Evolutionary conservation across 495 filamentous ascomycete species (phyloP).

Genomic region (Aspergillus avenaceus): DNA sequence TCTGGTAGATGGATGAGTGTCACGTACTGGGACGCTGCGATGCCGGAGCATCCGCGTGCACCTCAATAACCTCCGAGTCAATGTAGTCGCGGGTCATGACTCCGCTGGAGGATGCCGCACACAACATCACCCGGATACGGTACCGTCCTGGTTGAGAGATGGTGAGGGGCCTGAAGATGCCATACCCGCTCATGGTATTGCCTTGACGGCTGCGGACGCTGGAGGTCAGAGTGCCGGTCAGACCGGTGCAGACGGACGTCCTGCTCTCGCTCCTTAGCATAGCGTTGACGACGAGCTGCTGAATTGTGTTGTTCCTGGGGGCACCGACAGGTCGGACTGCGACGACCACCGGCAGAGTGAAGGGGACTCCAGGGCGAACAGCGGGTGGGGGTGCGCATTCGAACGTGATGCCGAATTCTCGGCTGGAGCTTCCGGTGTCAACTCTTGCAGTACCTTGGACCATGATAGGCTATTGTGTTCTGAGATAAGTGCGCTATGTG

Average conservation of each 20-base stretch:
- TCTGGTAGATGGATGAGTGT: not conserved
- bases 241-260: constrained; percentile 16
- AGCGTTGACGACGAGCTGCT: constrained; percentile 31
- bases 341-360: constrained; percentile 34
- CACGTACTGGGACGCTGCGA: constrained; percentile 35
- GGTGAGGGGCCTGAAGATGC: constrained; percentile 27
- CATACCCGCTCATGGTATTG: constrained; percentile 34
- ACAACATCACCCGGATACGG: constrained; percentile 34
- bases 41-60: constrained; percentile 25
- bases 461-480: constrained; percentile 18
- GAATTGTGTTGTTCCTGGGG: constrained; percentile 18
- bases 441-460: constrained; percentile 7
- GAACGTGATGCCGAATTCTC: constrained; percentile 34
- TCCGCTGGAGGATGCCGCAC: constrained; percentile 25
- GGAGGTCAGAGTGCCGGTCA: constrained; percentile 31
- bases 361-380: constrained; percentile 23
- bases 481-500: not conserved
- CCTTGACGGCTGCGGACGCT: constrained; percentile 33
- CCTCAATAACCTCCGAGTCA: constrained; percentile 32
- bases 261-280: constrained; percentile 31
- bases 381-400: constrained; percentile 30
- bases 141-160: constrained; percentile 33
- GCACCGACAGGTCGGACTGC: constrained; percentile 31
- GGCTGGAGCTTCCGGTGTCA: constrained; percentile 17
- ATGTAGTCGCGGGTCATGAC: constrained; percentile 30